A percentile compares a stretch with the other conserved stretches of the same genome.
Evolutionary conservation across 116 monocot genomes (phyloP).

Genomic region (Trichopus zeylanicus): DNA sequence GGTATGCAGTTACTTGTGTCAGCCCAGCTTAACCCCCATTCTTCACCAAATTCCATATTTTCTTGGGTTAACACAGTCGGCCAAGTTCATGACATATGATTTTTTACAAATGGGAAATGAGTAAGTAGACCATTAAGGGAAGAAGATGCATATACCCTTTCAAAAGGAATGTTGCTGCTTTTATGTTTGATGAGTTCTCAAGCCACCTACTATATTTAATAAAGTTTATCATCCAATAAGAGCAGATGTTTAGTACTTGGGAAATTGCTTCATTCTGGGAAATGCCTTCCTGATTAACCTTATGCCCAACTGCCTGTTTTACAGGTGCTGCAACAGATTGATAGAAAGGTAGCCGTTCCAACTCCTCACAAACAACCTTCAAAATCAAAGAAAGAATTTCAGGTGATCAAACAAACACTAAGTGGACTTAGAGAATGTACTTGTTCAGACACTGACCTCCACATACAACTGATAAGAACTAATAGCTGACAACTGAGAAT

Average conservation of each 20-base stretch:
- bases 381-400: neutral
- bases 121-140: neutral
- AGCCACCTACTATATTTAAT: conserved; percentile 91
- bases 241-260: conserved; percentile 71
- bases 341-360: conserved; percentile 97
- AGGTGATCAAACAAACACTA: neutral
- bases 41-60: too few relatives aligned
- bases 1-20: too few relatives aligned
- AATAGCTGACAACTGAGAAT: conserved; percentile 93
- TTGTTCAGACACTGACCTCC: conserved; percentile 45
- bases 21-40: too few relatives aligned
- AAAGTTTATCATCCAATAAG: conserved; percentile 92
- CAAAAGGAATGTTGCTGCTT: conserved; percentile 85
- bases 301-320: conserved; percentile 34
- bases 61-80: too few relatives aligned
- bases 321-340: conserved; percentile 12
- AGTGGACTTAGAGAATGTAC: neutral
- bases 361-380: conserved; percentile 95
- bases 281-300: conserved; percentile 28
- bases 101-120: neutral
- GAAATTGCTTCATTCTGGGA: conserved; percentile 40
- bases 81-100: neutral
- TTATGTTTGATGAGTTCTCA: conserved; percentile 86
- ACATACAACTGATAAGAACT: conserved; percentile 98
- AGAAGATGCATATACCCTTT: conserved; percentile 48